Percentiles rank a stretch among this genome's conserved stretches.
Conservation (phyloP, 176 grass and related monocot genomes). For the Tillandsia leiboldiana region DNA sequence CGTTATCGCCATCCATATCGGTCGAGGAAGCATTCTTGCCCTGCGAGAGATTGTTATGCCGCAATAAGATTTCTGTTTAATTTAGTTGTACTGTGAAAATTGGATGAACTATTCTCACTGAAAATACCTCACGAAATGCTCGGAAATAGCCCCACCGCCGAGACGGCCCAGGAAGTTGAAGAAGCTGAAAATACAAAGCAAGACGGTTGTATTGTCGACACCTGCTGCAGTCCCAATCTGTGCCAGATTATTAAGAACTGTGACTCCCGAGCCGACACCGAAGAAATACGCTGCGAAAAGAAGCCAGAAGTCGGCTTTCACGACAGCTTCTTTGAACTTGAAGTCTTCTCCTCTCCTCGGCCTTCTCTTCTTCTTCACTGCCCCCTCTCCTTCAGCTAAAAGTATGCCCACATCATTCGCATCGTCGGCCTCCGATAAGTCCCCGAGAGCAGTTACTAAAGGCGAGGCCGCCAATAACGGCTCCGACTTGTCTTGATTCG, state of each 20-base stretch:
- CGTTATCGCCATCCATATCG: slow-evolving; percentile 41
- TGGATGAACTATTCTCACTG: neutral
- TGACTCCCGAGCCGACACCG: slow-evolving; percentile 80
- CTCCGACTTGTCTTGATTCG: slow-evolving; percentile 33
- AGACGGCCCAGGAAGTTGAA: slow-evolving; percentile 89
- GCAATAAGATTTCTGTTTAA: neutral
- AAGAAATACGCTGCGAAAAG: slow-evolving; percentile 73
- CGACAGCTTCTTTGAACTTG: slow-evolving; percentile 63
- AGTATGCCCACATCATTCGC: slow-evolving; percentile 62
- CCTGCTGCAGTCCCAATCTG: slow-evolving; percentile 85
- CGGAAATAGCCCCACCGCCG: slow-evolving; percentile 60
- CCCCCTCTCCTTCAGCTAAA: slow-evolving; percentile 80
- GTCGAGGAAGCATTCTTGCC: slow-evolving; percentile 63
- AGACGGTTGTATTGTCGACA: slow-evolving; percentile 56
- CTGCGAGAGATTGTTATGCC: slow-evolving; percentile 30
- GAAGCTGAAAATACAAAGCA: slow-evolving; percentile 81
- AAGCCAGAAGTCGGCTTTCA: slow-evolving; percentile 97
- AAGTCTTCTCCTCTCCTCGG: slow-evolving; percentile 91
- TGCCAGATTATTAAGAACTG: slow-evolving; percentile 85
- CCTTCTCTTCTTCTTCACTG: slow-evolving; percentile 60
- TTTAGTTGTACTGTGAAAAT: neutral
- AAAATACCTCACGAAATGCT: slow-evolving; percentile 71
- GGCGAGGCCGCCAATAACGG: slow-evolving; percentile 42
- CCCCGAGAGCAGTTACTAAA: slow-evolving; percentile 34
- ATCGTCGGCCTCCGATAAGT: slow-evolving; percentile 41